Evolutionary conservation across 768 basidiomycete species (phyloP), one percentile per base, ranked within the genome.

Genomic region (Leccinum olivaceopallidum): DNA sequence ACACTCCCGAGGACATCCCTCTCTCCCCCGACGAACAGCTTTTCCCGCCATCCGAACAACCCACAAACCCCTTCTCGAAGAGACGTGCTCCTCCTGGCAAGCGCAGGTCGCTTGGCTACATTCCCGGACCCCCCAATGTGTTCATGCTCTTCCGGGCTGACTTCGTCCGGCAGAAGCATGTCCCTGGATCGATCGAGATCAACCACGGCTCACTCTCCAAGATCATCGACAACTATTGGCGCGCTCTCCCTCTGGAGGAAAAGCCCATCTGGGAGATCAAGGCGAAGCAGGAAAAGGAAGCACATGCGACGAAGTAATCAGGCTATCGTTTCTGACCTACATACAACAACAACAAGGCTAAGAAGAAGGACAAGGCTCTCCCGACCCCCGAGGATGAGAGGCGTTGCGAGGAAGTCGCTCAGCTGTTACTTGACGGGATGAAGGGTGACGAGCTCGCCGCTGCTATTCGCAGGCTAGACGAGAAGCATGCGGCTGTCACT

Each of bases 201-300:
- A 81, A 79, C 59, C 81, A 82, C 60, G 78, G 77, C 9, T 80
- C 80, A 1, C 72, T 82, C 13, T 82, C 81, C 2, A 81, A 81
- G 67, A 82, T 81, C 60, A 79, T 82, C 28, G 79, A 80, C 8
- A 81, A 80, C 58, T 81, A 78, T 64, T 92, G 90, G 90, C 82
- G 85, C 26, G 72, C 85, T 0, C 82, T 92, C 4, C 87, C 89
- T 0, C 79, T 85, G 18, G 83, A 86, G 16, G 88, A 92, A 72
- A 89, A 88, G 68, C 80, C 80, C 5, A 77, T 84, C 18, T 92
- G 90, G 90, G 88, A 91, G 67, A 74, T 81, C 36, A 82, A 82
- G 57, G 90, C 90, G 0, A 88, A 88, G 69, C 81, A 84, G 49
- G 89, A 85, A 24, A 90, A 90, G 74, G 87, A 85, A 0, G 86